Base-by-base conservation (phyloP, 805 yeast species). In the Teunomyces panamensis region DNA sequence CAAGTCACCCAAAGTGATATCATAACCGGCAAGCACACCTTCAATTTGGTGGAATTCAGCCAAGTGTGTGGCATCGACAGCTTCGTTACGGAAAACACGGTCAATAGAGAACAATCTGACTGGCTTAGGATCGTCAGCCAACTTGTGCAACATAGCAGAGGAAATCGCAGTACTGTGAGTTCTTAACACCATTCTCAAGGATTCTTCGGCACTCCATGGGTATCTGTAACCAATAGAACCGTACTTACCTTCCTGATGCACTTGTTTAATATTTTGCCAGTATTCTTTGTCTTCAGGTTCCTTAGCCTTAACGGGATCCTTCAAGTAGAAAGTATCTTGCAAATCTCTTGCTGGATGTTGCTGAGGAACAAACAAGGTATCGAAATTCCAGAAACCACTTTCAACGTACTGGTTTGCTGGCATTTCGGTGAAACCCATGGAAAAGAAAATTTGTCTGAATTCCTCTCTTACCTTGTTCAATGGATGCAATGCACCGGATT, bases 11-110 rank as follows among this genome's bases (percentile, higher is more conserved):
- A 94, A 76, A 5, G 99, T 91, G 58, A 94, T 75, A 68, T 90
- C 85, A 71, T 89, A 92, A 67, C 96, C 99, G 29, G 98, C 99
- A 63, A 94, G 78, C 46, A 94, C 99, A 76, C 99, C 99, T 75
- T 94, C 99, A 53, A 94, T 96, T 75, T 94, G 99, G 73, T 94
- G 98, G 79, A 94, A 94, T 75, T 94, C 99, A 34, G 99, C 99
- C 72, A 94, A 81, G 70, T 94, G 99, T 13, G 99, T 94, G 45
- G 98, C 98, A 68, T 94, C 99, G 45, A 94, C 99, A 27, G 99
- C 98, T 76, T 94, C 99, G 68, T 94, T 94, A 77, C 99, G 89
- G 88, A 94, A 94, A 51, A 94, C 99, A 65, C 97, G 84, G 70
- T 94, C 99, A 61, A 94, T 95, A 43, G 96, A 88, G 77, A 94